phyloP scores from a whole-genome alignment of 192 early-diverging fungal genomes.

The Umbelopsis vinacea region DNA sequence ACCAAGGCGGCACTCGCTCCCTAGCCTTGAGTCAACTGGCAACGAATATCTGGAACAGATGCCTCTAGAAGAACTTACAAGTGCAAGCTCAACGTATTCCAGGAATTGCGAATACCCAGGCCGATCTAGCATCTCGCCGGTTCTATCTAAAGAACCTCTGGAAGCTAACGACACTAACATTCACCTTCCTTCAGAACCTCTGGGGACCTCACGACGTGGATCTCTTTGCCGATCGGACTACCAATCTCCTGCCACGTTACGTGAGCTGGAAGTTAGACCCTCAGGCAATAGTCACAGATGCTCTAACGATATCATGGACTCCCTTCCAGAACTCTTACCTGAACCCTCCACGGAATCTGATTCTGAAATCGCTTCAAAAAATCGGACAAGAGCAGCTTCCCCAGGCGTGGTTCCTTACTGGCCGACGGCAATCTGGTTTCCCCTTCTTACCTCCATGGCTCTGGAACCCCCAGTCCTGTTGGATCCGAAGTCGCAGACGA shows the following conservation, averaged over 20 bases:
- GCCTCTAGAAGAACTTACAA: background rate
- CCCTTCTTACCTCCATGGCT: conserved; percentile 23
- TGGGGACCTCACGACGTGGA: conserved; percentile 35
- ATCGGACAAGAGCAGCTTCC: conserved; percentile 23
- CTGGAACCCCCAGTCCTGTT: background rate
- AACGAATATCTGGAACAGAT: conserved; percentile 16
- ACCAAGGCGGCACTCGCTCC: background rate
- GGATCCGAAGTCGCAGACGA: background rate
- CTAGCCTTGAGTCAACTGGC: background rate
- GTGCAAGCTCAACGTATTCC: conserved; percentile 1
- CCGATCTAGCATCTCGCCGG: conserved; percentile 33
- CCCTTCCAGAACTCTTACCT: conserved; percentile 24
- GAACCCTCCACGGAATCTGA: conserved; percentile 41
- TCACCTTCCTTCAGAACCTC: conserved; percentile 1
- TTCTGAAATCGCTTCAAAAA: conserved; percentile 20
- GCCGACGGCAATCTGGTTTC: conserved; percentile 35
- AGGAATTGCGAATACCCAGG: background rate
- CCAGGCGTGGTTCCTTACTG: conserved; percentile 33
- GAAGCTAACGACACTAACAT: conserved; percentile 10
- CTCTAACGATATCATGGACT: conserved; percentile 25
- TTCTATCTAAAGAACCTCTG: conserved; percentile 28
- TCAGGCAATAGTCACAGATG: conserved; percentile 9
- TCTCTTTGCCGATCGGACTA: conserved; percentile 29
- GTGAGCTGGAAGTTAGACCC: conserved; percentile 37
- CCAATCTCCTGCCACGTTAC: conserved; percentile 29